Base-by-base conservation (phyloP, 2,329 filamentous ascomycete species). In the Leptodontidium sp. region DNA sequence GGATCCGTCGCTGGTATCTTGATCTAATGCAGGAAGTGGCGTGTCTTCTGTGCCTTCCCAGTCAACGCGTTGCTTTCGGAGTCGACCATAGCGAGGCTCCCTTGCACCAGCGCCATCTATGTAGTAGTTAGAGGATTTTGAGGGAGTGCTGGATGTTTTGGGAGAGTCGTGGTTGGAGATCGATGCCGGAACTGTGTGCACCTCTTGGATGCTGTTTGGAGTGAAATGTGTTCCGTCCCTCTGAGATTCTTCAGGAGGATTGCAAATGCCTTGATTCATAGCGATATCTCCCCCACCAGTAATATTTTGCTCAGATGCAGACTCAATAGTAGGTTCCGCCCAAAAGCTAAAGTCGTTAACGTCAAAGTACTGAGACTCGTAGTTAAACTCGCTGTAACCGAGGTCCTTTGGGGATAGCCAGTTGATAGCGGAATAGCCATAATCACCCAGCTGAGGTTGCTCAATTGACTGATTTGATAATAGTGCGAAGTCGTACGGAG, bases 341-440 rank as follows among this genome's bases (percentile, higher is more conserved):
- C 55, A 58, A n/a, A 58, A 58, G n/a, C 40, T 43, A 32, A 58
- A 58, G 35, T 58, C 35, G 24, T 58, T 38, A 8, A 58, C 35
- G 4, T 58, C 55, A 11, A 58, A 38, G 17, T 40, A 58, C 17
- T 58, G 55, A 14, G 55, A 38, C 32, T 40, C 32, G 35, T 58
- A 58, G n/a, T 58, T 40, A 32, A 58, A 58, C 35, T 58, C 55
- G 35, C 32, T 58, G n/a, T 58, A 58, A 7, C 55, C 55, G n/a
- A 58, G 55, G n/a, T 58, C 55, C 40, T 58, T 58, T 1, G 55
- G 55, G 4, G 55, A 58, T 24, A 58, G n/a, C 55, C 55, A 58
- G 11, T 58, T 58, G n/a, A 58, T 58, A 1, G 55, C 55, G 4
- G 55, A 58, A 24, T 58, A 58, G 2, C 55, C 55, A 24, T 40